Evolutionary conservation across 2,329 filamentous ascomycete species (phyloP).

Genomic region (Neodidymelliopsis sp.): DNA sequence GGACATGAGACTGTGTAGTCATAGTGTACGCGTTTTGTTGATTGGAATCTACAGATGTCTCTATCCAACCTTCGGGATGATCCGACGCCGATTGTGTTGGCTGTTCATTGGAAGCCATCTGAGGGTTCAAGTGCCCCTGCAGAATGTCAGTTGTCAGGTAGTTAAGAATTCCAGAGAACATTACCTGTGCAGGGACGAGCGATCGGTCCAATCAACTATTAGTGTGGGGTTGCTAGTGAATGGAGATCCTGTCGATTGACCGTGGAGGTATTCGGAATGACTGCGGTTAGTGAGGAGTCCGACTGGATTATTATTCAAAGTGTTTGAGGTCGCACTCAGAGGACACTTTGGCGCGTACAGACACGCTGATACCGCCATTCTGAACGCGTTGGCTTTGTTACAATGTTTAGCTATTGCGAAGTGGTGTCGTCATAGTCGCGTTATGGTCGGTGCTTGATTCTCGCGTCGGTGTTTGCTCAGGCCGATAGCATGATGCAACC

Average conservation of each 20-base stretch:
- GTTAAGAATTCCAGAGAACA: background rate
- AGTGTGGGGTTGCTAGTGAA: background rate
- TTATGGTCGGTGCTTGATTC: constrained; percentile 12
- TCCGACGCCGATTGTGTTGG: constrained; percentile 44
- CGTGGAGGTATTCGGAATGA: background rate
- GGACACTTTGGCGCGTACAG: constrained; percentile 9
- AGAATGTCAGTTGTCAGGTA: background rate
- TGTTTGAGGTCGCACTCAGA: constrained; percentile 4
- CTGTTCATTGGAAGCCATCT: constrained; percentile 39
- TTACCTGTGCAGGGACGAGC: constrained; percentile 1
- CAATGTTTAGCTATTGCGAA: constrained; percentile 10
- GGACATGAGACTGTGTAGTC: constrained; percentile 21
- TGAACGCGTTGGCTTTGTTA: constrained; percentile 13
- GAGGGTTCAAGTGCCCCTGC: constrained; percentile 5
- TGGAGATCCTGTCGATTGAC: background rate
- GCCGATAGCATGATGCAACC: constrained; percentile 18
- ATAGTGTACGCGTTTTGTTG: constrained; percentile 35
- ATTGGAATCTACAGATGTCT: constrained; percentile 40
- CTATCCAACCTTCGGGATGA: constrained; percentile 47
- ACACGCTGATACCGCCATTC: constrained; percentile 17
- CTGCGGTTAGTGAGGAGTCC: background rate
- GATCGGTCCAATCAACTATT: background rate
- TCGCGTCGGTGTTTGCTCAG: constrained; percentile 23
- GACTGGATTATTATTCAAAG: constrained; percentile 1
- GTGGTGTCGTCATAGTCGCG: constrained; percentile 30